Percentiles rank a stretch among this genome's conserved stretches.
phyloP scores from a whole-genome alignment of 2,329 filamentous ascomycete species.

The Knufia petricola region DNA sequence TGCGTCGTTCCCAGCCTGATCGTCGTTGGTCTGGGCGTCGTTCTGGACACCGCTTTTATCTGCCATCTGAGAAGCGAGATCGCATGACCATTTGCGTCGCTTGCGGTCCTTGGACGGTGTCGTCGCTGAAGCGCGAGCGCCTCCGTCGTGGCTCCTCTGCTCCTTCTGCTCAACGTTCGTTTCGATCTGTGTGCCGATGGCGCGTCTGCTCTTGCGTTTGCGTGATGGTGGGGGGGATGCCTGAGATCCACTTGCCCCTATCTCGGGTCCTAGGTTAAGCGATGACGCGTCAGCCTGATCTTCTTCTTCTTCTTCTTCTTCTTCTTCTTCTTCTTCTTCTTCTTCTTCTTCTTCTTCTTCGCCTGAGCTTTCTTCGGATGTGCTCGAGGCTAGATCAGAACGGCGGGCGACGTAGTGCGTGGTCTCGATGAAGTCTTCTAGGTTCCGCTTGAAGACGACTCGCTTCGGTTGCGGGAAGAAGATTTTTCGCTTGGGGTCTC shows the following conservation, averaged over 20 bases:
- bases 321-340: no score
- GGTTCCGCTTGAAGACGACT: conserved; percentile 46
- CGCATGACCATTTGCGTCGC: conserved; percentile 20
- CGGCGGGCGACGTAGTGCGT: conserved; percentile 47
- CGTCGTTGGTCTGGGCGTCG: not conserved
- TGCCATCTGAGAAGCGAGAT: not conserved
- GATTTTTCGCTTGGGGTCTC: conserved; percentile 30
- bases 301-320: no score
- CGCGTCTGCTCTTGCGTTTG: conserved; percentile 13
- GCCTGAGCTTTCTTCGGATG: conserved; percentile 13
- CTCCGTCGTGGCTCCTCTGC: not conserved
- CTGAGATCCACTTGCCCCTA: not conserved
- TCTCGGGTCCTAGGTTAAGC: not conserved
- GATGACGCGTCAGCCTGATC: not conserved
- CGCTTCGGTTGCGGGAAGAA: conserved; percentile 48
- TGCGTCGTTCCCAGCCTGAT: not conserved
- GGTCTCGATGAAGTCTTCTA: conserved; percentile 52
- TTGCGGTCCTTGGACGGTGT: conserved; percentile 13
- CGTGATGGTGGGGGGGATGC: conserved; percentile 5
- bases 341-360: no score
- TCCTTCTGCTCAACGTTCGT: conserved; percentile 8
- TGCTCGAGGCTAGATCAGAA: conserved; percentile 38
- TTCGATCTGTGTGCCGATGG: conserved; percentile 8
- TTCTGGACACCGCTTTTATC: not conserved
- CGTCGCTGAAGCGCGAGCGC: not conserved